These are phyloP conservation scores for Malassezia slooffiae DNA, from an alignment of 1,284 basidiomycete genomes.

Conservation along the genomic window DNA sequence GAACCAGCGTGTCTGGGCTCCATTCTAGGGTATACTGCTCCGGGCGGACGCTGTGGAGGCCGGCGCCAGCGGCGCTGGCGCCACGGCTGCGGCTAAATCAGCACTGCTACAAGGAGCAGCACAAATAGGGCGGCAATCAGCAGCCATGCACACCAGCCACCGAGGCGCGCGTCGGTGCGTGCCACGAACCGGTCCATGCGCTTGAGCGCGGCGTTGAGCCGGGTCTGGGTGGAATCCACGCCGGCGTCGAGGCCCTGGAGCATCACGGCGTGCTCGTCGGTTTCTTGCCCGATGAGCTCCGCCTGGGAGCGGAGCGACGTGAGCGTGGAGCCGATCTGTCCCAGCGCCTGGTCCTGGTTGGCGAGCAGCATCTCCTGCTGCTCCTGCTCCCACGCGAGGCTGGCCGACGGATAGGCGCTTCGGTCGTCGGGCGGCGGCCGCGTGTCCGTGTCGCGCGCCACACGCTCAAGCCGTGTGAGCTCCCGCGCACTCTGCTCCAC, in stretches of 20 bases:
- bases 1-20: too few relatives aligned
- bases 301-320: constrained; percentile 34
- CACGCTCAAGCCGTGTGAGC: too few relatives aligned
- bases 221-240: constrained; percentile 33
- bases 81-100: background rate
- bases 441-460: background rate
- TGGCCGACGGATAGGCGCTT: background rate
- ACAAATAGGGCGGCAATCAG: constrained; percentile 21
- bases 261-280: constrained; percentile 40
- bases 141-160: constrained; percentile 45
- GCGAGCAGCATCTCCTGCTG: constrained; percentile 33
- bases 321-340: constrained; percentile 35
- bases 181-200: constrained; percentile 40
- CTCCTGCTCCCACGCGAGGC: constrained; percentile 40
- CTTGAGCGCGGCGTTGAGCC: constrained; percentile 28
- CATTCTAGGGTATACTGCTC: too few relatives aligned
- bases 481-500: constrained; percentile 26
- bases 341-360: constrained; percentile 39
- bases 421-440: background rate
- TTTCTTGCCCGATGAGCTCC: constrained; percentile 36
- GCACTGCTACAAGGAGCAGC: constrained; percentile 5
- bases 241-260: constrained; percentile 37
- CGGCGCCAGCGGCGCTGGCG: too few relatives aligned
- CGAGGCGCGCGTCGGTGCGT: constrained; percentile 34
- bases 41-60: too few relatives aligned